Evolutionary conservation across 2,329 filamentous ascomycete species (phyloP), one percentile per base, ranked within the genome.

Genomic region (Emydomyces testavorans): DNA sequence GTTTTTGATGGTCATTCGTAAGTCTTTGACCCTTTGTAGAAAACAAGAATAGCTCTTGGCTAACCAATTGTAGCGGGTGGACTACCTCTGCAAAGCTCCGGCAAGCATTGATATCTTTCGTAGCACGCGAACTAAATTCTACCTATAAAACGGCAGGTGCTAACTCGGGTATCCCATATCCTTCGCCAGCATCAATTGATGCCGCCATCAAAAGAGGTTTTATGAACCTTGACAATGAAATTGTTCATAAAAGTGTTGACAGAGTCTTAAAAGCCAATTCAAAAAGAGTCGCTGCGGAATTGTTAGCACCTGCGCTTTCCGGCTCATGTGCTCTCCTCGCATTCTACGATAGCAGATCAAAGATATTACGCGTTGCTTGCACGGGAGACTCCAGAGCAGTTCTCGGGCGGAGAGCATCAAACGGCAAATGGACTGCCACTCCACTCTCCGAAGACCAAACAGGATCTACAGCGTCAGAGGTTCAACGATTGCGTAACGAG

Each of bases 1-100:
- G 89, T 98, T 15, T 98, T 96, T 65, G 92, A 98, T 62, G 92
- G 92, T 0, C 92, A 98, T 67, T 86, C 85, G 86, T 90, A 71
- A 66, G 77, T 76, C 52, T 44, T 34, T 6, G 23, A 6, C n/a
- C 26, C 6, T 24, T 35, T 36, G 13, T 11, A 20, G 32, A 24
- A 5, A 26, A n/a, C 4, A 21, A n/a, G 13, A 11, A 23, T 28
- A 29, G 18, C 31, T 31, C 13, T 8, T 51, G 39, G 26, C 53
- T 59, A 43, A 62, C 44, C 43, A 39, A 11, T 56, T 32, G 49
- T 57, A 93, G 87, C 38, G 92, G 92, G 57, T 98, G 92, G 92
- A 95, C 92, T 3, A 98, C 92, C 5, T 96, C 92, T 32, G 92
- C 92, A 16, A 96, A 94, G 62, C 73, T 98, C 50, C 84, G 92